Evolutionary conservation across 2,329 filamentous ascomycete genomes (phyloP), one percentile per base, ranked within the genome.

Genomic region (Dactylellina cionopaga): DNA sequence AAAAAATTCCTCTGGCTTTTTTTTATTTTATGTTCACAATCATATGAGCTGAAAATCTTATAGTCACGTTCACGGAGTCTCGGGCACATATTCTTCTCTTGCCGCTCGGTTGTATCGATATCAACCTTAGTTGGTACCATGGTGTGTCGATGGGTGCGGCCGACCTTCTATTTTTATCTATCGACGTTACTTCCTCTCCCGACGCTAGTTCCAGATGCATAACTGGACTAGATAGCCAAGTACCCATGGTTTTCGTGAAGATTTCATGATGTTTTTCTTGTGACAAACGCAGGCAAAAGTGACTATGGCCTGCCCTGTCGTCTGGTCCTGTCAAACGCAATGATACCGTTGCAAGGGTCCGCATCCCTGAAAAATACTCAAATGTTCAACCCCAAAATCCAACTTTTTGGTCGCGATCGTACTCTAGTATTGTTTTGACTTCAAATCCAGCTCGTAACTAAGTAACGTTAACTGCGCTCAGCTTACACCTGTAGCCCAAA

Each of bases 141-240:
- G 33, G 51, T 41, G 9, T 17, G n/a, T n/a, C n/a, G n/a, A n/a
- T n/a, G n/a, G n/a, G n/a, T 25, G 51, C 35, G 17, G 27, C 29
- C 17, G 41, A 46, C 27, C 41, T 19, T 56, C 65, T 70, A 70
- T 70, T 70, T 70, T 70, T 70, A 70, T 56, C 65, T 7, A 37
- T 11, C 58, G 56, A 62, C 35, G 55, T 63, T 62, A 69, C 55
- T 52, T 47, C 47, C 41, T 35, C 35, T 25, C 24, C 15, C 39
- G 29, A 64, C 47, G 37, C 25, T 52, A 41, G 35, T n/a, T n/a
- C n/a, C n/a, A n/a, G n/a, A n/a, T n/a, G n/a, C n/a, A n/a, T n/a
- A n/a, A n/a, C n/a, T n/a, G n/a, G n/a, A n/a, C n/a, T n/a, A n/a
- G n/a, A n/a, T n/a, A n/a, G n/a, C n/a, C n/a, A n/a, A n/a, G n/a